Evolutionary conservation across 2,329 filamentous ascomycete genomes (phyloP).

Genomic region (Neonectria punicea): DNA sequence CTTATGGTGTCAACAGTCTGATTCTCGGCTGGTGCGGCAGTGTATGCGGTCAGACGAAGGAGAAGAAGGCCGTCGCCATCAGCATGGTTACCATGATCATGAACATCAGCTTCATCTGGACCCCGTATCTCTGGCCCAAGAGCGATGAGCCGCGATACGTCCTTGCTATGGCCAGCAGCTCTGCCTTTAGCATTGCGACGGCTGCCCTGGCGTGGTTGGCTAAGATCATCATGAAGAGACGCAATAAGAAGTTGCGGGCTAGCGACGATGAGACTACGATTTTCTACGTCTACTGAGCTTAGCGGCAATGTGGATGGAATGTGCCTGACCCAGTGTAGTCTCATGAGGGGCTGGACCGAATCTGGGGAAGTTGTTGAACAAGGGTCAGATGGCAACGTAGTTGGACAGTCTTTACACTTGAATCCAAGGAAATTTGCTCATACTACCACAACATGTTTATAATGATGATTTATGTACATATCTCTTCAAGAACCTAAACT

Average conservation of each 20-base stretch:
- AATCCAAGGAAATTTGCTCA: too few species aligned
- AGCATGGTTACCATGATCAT: slow-evolving; percentile 46
- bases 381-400: too few species aligned
- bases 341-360: too few species aligned
- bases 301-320: too few species aligned
- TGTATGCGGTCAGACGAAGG: slow-evolving; percentile 57
- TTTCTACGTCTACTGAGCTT: slow-evolving; percentile 46
- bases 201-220: slow-evolving; percentile 53
- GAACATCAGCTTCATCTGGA: slow-evolving; percentile 43
- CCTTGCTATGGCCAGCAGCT: slow-evolving; percentile 37
- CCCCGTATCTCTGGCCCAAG: slow-evolving; percentile 40
- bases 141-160: slow-evolving; percentile 38
- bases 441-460: too few species aligned
- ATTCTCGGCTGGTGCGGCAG: slow-evolving; percentile 57
- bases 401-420: too few species aligned
- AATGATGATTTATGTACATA: neutral
- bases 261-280: slow-evolving; percentile 39
- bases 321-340: too few species aligned
- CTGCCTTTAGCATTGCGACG: slow-evolving; percentile 48
- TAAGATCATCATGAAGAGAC: slow-evolving; percentile 47
- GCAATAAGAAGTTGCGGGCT: slow-evolving; percentile 49
- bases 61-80: slow-evolving; percentile 59
- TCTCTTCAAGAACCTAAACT: neutral
- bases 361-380: too few species aligned
- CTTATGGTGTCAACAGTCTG: slow-evolving; percentile 57